Evolutionary conservation across 2,329 filamentous ascomycete genomes (phyloP), one percentile per base, ranked within the genome.

Genomic region (Fusarium tjaetaba): DNA sequence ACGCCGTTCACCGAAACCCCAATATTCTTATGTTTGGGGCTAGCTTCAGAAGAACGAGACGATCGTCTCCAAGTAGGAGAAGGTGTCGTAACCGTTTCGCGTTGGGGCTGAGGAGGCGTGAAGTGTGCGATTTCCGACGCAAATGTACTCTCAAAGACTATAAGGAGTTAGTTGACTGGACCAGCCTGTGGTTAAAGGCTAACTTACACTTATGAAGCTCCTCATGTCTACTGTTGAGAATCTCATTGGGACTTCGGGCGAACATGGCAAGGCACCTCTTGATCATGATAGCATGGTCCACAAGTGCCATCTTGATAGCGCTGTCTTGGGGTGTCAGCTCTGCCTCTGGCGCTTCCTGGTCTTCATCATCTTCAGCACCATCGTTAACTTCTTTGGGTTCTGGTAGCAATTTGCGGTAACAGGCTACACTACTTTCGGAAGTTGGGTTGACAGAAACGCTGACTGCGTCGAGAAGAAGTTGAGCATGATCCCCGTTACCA

Each of bases 221-320:
- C 78, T 89, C 87, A 38, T 89, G 85, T 49, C 84, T 85, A 70
- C 82, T 85, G 76, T 82, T 86, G 80, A 89, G 90, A 82, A 84
- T 87, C 81, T 86, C 89, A 81, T 88, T 90, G 43, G 82, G 88
- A 84, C 87, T 90, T 81, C 88, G 90, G 66, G 88, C 87, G 81
- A 94, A 94, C 76, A 91, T 87, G 8, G 86, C 86, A 71, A 98
- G 83, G 77, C 94, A 96, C 72, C 94, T 91, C 84, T 96, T 95
- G 77, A 98, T 91, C 81, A 94, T 92, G 68, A 97, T 88, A 6
- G 94, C 94, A 81, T 98, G 95, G 78, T 98, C 96, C 46, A 97
- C 88, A 36, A 98, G 87, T 2, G 94, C 93, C 80, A 95, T 93
- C 78, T 92, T 93, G 73, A 98, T 90, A 4, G 95, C 94, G 55